Base-by-base conservation (phyloP, 2,329 filamentous ascomycete species). In the Pseudogymnoascus destructans region DNA sequence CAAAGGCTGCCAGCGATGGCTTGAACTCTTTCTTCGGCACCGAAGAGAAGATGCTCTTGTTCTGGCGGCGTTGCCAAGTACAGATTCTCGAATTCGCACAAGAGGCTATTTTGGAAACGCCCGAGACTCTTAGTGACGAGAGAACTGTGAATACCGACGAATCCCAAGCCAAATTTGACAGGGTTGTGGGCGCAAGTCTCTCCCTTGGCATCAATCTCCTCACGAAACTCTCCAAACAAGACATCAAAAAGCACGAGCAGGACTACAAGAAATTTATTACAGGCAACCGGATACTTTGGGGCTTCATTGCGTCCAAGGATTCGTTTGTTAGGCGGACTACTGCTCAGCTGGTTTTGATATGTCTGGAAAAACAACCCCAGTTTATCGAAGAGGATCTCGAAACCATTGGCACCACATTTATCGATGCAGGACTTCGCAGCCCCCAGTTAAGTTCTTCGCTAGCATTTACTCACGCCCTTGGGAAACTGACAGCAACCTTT, bases 81-180 rank as follows among this genome's bases (percentile, higher is more conserved):
- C 80, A 87, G 27, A 89, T 96, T 40, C 74, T 97, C 59, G 82
- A 90, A 55, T 96, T 89, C 70, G 89, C 89, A 59, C 81, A 80
- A 59, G 83, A 89, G 66, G 89, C 89, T 4, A 80, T 93, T 40
- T 81, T 85, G 58, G 93, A 98, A 71, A 92, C 86, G 0, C 72
- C 85, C 2, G 79, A 85, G 33, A 95, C 89, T 0, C 75, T 98
- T 33, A 97, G 91, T 68, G 93, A 98, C 68, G 88, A 95, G 71
- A 80, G 92, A 21, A 89, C 84, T 0, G 88, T 90, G 3, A 93
- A 82, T 60, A 73, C 80, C 7, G 92, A 97, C 64, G 93, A 98
- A 69, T 84, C 89, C 3, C 81, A 90, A 63, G 81, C 86, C 15
- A 96, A 95, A 66, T 93, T 95, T 72, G 81, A 84, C 61, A 80